Evolutionary conservation across 257 asterid species (phyloP), one percentile per base, ranked within the genome.

Genomic region (Forsythia suspensa): DNA sequence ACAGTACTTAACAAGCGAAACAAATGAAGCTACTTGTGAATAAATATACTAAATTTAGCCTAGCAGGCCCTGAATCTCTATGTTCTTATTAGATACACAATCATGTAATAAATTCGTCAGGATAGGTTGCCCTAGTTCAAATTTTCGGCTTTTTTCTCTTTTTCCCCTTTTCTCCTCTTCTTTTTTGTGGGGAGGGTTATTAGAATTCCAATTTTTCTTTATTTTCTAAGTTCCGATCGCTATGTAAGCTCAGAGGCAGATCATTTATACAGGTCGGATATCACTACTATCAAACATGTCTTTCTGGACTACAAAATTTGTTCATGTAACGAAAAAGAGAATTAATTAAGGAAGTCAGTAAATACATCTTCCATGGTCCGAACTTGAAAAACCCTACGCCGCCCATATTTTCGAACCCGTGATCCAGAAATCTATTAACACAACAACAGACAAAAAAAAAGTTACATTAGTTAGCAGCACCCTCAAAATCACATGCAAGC

Each of bases 321-420:
- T 20, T 57, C 65, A 57, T 15, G 51, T 6, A 51, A 51, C 59
- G 18, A 51, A 39, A 63, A 15, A 11, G 36, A 8, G 9, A 41
- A 2, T 65, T 46, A 59, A 77, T 61, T 37, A 80, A 41, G 44
- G 43, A 59, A 57, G 51, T 36, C 20, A 70, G 80, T 12, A 24
- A 74, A 72, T 87, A 90, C 98, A 84, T 87, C 97, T 81, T 85
- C 97, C 94, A 86, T 82, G 20, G 89, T 89, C 74, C 80, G 73
- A 81, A 88, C 81, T 51, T 82, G 88, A 77, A 85, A 76, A 71
- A 42, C 76, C 79, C 80, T 69, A 66, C 75, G 85, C 80, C 83
- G 81, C 40, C 88, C 92, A 84, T 77, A 75, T 10, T 78, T 77
- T 75, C 81, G 79, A 63, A 71, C 76, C 82, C 86, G 84, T 82